These are phyloP conservation scores for Helicocarpus griseus DNA, from an alignment of 2,329 filamentous ascomycete genomes.

Conservation along the genomic window DNA sequence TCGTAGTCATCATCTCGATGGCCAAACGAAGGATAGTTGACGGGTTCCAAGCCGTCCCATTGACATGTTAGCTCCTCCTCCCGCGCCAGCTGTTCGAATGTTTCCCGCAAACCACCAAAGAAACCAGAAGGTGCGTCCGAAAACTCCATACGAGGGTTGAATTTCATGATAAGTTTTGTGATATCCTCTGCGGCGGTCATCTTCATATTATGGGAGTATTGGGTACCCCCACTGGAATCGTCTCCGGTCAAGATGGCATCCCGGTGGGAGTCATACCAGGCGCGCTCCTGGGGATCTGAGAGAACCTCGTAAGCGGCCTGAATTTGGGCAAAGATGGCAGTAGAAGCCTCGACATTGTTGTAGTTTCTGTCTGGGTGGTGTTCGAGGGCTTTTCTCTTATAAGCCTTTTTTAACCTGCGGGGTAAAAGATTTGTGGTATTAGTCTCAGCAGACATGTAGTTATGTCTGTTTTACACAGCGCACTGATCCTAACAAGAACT, in stretches of 20 bases:
- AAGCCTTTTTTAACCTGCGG: slow-evolving; percentile 78
- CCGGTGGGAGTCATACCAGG: slow-evolving; percentile 95
- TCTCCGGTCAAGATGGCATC: slow-evolving; percentile 68
- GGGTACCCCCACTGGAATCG: slow-evolving; percentile 35
- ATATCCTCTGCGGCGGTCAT: slow-evolving; percentile 77
- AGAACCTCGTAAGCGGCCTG: slow-evolving; percentile 94
- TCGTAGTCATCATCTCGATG: slow-evolving; percentile 60
- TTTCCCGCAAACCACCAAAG: slow-evolving; percentile 66
- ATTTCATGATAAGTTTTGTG: slow-evolving; percentile 65
- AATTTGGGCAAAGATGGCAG: slow-evolving; percentile 77
- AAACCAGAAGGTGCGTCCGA: slow-evolving; percentile 74
- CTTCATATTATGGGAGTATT: slow-evolving; percentile 58
- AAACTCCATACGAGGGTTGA: slow-evolving; percentile 69
- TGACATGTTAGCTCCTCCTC: slow-evolving; percentile 71
- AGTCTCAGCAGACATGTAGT: slow-evolving; percentile 2
- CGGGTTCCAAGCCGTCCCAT: slow-evolving; percentile 51
- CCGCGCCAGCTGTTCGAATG: slow-evolving; percentile 67
- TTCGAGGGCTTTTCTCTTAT: slow-evolving; percentile 81
- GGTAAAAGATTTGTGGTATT: not conserved
- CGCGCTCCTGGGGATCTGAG: slow-evolving; percentile 86
- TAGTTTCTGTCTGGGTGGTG: slow-evolving; percentile 92
- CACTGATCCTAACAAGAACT: not conserved
- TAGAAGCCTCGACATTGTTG: slow-evolving; percentile 73
- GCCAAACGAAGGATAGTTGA: slow-evolving; percentile 76
- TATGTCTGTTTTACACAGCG: not conserved